Conservation (phyloP, 805 yeast genomes). For the Candida silvatica region DNA sequence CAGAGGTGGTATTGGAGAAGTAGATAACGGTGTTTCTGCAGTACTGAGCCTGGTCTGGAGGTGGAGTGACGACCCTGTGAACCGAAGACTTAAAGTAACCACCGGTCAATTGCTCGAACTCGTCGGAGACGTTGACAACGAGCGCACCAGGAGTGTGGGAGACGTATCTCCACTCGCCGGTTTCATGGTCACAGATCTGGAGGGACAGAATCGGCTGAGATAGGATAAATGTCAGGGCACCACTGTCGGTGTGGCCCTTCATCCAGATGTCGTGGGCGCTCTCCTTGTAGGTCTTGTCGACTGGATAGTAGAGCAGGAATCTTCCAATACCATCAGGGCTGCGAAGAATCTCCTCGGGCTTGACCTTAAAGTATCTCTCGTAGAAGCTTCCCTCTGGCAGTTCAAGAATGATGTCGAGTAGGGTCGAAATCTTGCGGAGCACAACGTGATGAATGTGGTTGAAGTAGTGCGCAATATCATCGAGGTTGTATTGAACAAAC, state of each 20-base stretch:
- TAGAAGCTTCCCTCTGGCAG: constrained; percentile 37
- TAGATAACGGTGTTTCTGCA: constrained; percentile 33
- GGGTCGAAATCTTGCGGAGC: constrained; percentile 26
- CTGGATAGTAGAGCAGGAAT: constrained; percentile 29
- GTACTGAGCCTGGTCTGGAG: constrained; percentile 28
- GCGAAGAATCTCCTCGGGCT: constrained; percentile 20
- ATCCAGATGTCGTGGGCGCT: constrained; percentile 32
- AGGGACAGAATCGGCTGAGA: constrained; percentile 33
- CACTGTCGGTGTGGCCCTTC: constrained; percentile 39
- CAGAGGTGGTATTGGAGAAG: constrained; percentile 30
- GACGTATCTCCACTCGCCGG: constrained; percentile 31
- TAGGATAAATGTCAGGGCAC: constrained; percentile 31
- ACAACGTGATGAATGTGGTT: constrained; percentile 28
- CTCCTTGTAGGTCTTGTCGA: constrained; percentile 19
- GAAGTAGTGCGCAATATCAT: constrained; percentile 33
- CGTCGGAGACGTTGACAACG: constrained; percentile 34
- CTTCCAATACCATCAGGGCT: constrained; percentile 27
- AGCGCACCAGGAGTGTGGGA: constrained; percentile 29
- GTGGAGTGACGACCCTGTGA: constrained; percentile 41
- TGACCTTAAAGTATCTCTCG: constrained; percentile 27
- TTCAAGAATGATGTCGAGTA: constrained; percentile 37
- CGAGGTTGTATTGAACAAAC: constrained; percentile 27
- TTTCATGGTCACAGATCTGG: constrained; percentile 29
- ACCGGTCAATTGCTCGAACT: constrained; percentile 34
- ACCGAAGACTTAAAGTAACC: constrained; percentile 37